Evolutionary conservation across 768 basidiomycete species (phyloP).

Genomic region (Hypholoma sublateritium): DNA sequence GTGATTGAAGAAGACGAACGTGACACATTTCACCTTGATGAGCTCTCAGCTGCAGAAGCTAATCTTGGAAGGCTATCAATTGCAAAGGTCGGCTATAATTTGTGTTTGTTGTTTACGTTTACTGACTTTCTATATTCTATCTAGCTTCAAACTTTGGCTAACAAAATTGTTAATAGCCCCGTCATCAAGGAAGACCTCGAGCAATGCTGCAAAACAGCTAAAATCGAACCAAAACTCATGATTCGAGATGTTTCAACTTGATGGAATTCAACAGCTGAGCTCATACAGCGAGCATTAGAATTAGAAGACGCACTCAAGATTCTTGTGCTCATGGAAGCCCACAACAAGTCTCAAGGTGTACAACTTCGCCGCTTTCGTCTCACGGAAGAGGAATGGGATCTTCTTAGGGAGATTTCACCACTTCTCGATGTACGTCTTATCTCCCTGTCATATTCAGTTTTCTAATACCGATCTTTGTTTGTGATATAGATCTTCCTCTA

Average conservation of each 20-base stretch:
- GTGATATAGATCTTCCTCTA: slow-evolving; percentile 18
- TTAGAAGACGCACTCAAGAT: slow-evolving; percentile 14
- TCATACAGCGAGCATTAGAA: slow-evolving; percentile 18
- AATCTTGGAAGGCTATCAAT: slow-evolving; percentile 4
- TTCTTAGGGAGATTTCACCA: slow-evolving; percentile 18
- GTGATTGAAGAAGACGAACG: slow-evolving; percentile 6
- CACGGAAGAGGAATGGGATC: slow-evolving; percentile 19
- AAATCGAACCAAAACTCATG: slow-evolving; percentile 14
- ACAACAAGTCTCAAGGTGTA: slow-evolving; percentile 17
- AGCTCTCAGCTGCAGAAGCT: not conserved
- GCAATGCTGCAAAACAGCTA: slow-evolving; percentile 1
- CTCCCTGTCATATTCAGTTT: too few relatives aligned
- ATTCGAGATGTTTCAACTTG: slow-evolving; percentile 19
- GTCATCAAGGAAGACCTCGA: slow-evolving; percentile 15
- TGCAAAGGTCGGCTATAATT: slow-evolving; percentile 10
- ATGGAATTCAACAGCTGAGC: slow-evolving; percentile 23
- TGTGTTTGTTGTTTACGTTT: not conserved
- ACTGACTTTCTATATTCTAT: slow-evolving; percentile 2
- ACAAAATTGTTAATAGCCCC: slow-evolving; percentile 18
- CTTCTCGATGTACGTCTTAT: slow-evolving; percentile 21
- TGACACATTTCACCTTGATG: not conserved
- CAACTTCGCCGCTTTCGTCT: slow-evolving; percentile 9
- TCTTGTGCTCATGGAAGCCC: slow-evolving; percentile 14
- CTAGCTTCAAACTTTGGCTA: slow-evolving; percentile 16
- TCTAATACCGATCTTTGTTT: too few relatives aligned